Conservation (phyloP, 2,329 filamentous ascomycete species). For the Neurospora crassa region DNA sequence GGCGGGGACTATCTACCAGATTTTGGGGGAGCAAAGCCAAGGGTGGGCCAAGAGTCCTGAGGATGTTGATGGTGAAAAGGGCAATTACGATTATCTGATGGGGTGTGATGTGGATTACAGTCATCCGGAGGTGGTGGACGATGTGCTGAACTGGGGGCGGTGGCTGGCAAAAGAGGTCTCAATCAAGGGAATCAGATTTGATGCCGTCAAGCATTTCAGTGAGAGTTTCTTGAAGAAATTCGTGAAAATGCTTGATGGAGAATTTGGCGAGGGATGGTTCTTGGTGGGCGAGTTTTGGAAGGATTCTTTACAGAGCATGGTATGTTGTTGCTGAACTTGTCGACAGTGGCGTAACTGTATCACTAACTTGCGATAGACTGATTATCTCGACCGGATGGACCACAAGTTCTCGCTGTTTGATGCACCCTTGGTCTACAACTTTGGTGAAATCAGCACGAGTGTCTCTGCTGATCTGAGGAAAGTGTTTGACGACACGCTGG, state of each 20-base stretch:
- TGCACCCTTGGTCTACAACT: constrained; percentile 58
- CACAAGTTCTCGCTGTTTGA: constrained; percentile 56
- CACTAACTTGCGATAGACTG: constrained; percentile 3
- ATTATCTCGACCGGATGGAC: constrained; percentile 34
- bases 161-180: constrained; percentile 56
- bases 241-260: constrained; percentile 44
- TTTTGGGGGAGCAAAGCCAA: constrained; percentile 49
- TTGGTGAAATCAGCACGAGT: constrained; percentile 48
- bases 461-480: constrained; percentile 50
- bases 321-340: background rate
- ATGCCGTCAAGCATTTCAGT: constrained; percentile 65
- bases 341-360: no score
- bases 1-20: constrained; percentile 53
- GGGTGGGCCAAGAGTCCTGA: constrained; percentile 52
- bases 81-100: constrained; percentile 65
- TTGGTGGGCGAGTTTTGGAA: constrained; percentile 32
- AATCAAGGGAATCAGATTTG: constrained; percentile 57
- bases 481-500: constrained; percentile 53
- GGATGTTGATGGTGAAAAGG: constrained; percentile 47
- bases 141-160: constrained; percentile 56
- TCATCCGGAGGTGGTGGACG: constrained; percentile 52
- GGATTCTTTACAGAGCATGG: constrained; percentile 27
- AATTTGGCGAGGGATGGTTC: constrained; percentile 28
- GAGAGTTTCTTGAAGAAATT: constrained; percentile 58
- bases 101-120: constrained; percentile 61